Conservation (phyloP, 2,329 filamentous ascomycete species). For the Pyrenochaeta sp. region DNA sequence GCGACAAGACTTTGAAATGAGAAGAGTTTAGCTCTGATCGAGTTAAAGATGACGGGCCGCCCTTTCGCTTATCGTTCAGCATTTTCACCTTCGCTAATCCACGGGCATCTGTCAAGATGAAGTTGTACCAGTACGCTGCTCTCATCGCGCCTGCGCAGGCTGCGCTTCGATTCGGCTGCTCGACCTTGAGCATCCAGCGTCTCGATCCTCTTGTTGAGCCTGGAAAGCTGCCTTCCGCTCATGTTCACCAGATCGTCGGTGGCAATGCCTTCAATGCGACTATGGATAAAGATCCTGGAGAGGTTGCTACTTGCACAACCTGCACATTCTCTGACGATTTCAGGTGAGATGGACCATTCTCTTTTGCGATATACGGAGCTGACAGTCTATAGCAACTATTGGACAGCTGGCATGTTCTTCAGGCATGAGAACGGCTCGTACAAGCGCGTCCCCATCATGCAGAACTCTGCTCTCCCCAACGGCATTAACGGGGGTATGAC, state of each 20-base stretch:
- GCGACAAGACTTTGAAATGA: not conserved
- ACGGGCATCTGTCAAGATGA: conserved; percentile 20
- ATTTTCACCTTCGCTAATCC: conserved; percentile 1
- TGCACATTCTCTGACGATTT: conserved; percentile 37
- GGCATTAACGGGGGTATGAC: conserved; percentile 43
- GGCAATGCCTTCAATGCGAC: conserved; percentile 29
- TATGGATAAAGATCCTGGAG: conserved; percentile 19
- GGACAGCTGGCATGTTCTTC: conserved; percentile 36
- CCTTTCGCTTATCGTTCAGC: not conserved
- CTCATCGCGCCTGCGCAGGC: conserved; percentile 26
- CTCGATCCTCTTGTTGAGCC: conserved; percentile 37
- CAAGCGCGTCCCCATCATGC: conserved; percentile 38
- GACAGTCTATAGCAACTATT: conserved; percentile 19
- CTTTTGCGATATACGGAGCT: no score
- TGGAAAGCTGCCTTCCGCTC: conserved; percentile 24
- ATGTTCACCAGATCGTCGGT: conserved; percentile 30
- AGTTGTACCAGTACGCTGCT: conserved; percentile 20
- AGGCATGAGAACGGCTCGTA: conserved; percentile 38
- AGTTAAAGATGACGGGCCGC: conserved; percentile 5
- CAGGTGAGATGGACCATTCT: conserved; percentile 12
- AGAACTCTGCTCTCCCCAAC: conserved; percentile 30
- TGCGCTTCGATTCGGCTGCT: conserved; percentile 33
- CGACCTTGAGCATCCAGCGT: conserved; percentile 32
- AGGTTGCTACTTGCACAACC: conserved; percentile 20
- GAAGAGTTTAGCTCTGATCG: not conserved